These are phyloP conservation scores for Gymnopilus dilepis DNA, from an alignment of 768 basidiomycete genomes.

Conservation along the genomic window DNA sequence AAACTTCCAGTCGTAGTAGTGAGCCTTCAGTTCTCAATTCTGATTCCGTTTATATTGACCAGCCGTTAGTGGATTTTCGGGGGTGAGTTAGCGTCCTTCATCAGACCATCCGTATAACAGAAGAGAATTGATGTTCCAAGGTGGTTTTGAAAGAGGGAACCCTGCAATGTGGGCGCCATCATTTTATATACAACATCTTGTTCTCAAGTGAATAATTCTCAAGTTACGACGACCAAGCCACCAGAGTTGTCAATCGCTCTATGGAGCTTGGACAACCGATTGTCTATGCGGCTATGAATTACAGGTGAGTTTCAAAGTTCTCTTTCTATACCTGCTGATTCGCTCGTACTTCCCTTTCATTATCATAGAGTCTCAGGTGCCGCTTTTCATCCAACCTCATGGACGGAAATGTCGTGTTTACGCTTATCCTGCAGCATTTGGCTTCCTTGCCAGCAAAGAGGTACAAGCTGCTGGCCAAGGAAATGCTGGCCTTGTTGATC, in stretches of 20 bases:
- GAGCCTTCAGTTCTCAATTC: conserved; percentile 19
- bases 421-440: conserved; percentile 25
- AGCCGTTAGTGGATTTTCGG: conserved; percentile 58
- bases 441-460: conserved; percentile 38
- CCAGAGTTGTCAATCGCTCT: conserved; percentile 47
- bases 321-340: background rate
- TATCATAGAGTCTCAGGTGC: conserved; percentile 29
- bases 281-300: conserved; percentile 60
- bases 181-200: background rate
- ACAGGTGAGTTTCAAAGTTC: conserved; percentile 33
- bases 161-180: conserved; percentile 21
- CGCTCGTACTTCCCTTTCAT: background rate
- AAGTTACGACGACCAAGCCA: conserved; percentile 45
- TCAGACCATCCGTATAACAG: too few species aligned
- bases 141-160: conserved; percentile 34
- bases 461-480: conserved; percentile 31
- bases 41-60: background rate
- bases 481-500: conserved; percentile 38
- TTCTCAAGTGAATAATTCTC: background rate
- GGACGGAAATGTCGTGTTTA: background rate
- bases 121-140: conserved; percentile 12
- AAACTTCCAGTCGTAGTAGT: conserved; percentile 57
- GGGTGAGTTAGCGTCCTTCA: conserved; percentile 27
- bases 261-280: conserved; percentile 48
- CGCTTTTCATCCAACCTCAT: background rate